Evolutionary conservation across 2,329 filamentous ascomycete species (phyloP), one percentile per base, ranked within the genome.

Genomic region (Trichoderma gracile): DNA sequence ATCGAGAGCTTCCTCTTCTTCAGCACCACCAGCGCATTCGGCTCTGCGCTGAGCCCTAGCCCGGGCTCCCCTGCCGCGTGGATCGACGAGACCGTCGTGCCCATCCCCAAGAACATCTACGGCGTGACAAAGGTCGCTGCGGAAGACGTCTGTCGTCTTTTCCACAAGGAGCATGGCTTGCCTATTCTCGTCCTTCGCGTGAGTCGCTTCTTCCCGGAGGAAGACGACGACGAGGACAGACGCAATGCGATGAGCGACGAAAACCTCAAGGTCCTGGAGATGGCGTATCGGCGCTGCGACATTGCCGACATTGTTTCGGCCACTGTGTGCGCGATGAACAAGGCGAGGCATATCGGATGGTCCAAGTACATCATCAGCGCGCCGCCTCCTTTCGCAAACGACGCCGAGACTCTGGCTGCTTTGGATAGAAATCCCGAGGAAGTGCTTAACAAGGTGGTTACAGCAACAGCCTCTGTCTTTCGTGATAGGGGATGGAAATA

Each of bases 201-300:
- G 3, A 79, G 76, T 56, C 78, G 81, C 55, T 83, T 83, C 74
- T 82, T 82, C 66, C 79, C 79, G 0, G 80, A 82, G 68, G 73
- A 73, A 19, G 80, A 82, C 56, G 80, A 82, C 64, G 79, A 81
- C 60, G 76, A 76, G 5, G 75, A 76, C 27, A 71, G 79, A 1
- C 73, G 79, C 25, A 68, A 66, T 9, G 68, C 71, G 2, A 71
- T 80, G 62, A 69, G 64, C 3, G 78, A 77, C 33, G 78, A 77
- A n/a, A 82, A 82, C 66, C 73, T 82, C 47, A 82, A 82, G 67
- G 77, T 81, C 7, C 70, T 80, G n/a, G 80, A 82, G 69, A 71
- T 82, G 60, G 75, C 80, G 0, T 80, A 81, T 55, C 76, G 80
- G 4, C 71, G 80, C 27, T 77, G 74, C 33, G 80, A 82, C 64